These are phyloP conservation scores for Sungouiozyma ichnusensis DNA, from an alignment of 805 yeast genomes.

Conservation along the genomic window DNA sequence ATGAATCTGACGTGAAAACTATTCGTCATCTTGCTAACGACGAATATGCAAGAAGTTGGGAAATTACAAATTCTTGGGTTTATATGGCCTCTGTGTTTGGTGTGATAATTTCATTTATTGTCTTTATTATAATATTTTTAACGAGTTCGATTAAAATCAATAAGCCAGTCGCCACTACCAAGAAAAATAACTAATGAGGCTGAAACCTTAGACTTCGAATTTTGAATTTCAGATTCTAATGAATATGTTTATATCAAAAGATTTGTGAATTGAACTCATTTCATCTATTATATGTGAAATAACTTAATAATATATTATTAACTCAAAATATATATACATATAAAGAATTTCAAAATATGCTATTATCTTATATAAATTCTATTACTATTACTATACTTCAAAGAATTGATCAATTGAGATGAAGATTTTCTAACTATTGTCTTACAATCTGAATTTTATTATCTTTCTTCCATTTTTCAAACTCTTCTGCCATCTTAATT, in stretches of 20 bases:
- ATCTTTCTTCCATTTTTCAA: constrained; percentile 28
- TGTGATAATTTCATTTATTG: constrained; percentile 67
- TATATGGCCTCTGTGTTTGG: constrained; percentile 61
- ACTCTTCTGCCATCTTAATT: constrained; percentile 22
- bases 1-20: constrained; percentile 60
- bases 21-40: constrained; percentile 92
- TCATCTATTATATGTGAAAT: no score
- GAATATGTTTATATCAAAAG: no score
- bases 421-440: constrained; percentile 10
- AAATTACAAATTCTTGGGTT: constrained; percentile 87
- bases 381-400: not conserved
- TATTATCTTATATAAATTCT: no score
- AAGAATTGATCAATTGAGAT: no score
- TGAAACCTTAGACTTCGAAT: constrained; percentile 1
- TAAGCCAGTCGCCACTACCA: constrained; percentile 9
- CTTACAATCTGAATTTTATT: constrained; percentile 28
- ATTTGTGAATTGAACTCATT: no score
- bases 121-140: constrained; percentile 58
- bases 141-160: constrained; percentile 11
- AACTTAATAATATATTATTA: no score
- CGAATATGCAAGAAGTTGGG: constrained; percentile 89
- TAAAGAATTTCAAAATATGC: no score
- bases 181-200: constrained; percentile 20
- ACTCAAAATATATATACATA: no score
- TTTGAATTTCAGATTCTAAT: no score